A percentile compares a stretch with the other conserved stretches of the same genome.
These are phyloP conservation scores for Daedalea quercina DNA, from an alignment of 768 basidiomycete species.

Conservation along the genomic window DNA sequence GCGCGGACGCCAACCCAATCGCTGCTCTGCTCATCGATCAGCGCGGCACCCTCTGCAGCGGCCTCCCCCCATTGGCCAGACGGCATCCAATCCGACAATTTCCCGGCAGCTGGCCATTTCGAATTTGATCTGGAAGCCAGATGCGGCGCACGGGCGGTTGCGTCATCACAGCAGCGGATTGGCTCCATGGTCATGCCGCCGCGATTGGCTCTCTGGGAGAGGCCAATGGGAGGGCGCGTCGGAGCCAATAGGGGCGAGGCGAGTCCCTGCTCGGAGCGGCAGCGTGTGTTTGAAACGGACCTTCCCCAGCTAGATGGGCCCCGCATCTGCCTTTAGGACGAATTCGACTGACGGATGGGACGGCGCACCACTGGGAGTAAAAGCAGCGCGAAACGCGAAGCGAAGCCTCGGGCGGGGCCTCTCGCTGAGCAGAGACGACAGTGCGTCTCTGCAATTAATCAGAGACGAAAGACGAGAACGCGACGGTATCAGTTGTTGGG, in stretches of 20 bases:
- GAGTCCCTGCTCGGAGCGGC: neutral
- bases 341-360: neutral
- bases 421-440: no score
- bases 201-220: neutral
- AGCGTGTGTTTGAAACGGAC: neutral
- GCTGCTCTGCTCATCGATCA: neutral
- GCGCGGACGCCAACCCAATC: no score
- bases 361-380: no score
- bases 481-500: no score
- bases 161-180: neutral
- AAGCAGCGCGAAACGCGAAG: neutral
- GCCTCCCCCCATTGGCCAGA: no score
- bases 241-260: neutral
- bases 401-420: no score
- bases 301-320: neutral
- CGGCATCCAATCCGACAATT: no score
- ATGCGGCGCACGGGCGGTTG: neutral
- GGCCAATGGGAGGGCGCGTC: neutral
- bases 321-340: neutral
- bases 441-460: no score
- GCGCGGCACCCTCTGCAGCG: neutral
- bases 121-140: no score
- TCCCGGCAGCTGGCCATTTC: no score
- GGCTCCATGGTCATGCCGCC: neutral
- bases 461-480: no score